Evolutionary conservation across 2,329 filamentous ascomycete species (phyloP).

Genomic region (Zymoseptoria tritici): DNA sequence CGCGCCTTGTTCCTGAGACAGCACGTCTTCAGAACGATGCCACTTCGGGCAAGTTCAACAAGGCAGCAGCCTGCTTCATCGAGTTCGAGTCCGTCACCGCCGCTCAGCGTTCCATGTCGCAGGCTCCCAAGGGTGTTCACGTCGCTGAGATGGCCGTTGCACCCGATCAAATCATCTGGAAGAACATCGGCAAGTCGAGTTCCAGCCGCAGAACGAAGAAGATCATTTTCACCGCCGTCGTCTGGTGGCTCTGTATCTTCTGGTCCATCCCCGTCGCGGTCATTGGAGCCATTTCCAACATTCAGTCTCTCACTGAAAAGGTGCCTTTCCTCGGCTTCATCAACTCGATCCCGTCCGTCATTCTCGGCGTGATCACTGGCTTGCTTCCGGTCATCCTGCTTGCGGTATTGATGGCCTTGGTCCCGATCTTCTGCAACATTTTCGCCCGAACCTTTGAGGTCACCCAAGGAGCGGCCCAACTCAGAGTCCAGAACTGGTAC

Average conservation of each 20-base stretch:
- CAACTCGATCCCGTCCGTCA: slow-evolving; percentile 33
- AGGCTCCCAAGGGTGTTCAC: slow-evolving; percentile 4
- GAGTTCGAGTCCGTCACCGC: slow-evolving; percentile 76
- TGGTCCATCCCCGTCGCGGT: slow-evolving; percentile 40
- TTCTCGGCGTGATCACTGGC: slow-evolving; percentile 41
- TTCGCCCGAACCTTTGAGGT: slow-evolving; percentile 17
- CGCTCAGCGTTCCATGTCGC: slow-evolving; percentile 73
- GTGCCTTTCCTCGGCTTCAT: slow-evolving; percentile 38
- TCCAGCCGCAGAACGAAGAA: slow-evolving; percentile 27
- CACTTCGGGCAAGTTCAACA: slow-evolving; percentile 52
- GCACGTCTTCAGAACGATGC: slow-evolving; percentile 61
- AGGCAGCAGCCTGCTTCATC: slow-evolving; percentile 72
- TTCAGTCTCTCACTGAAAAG: slow-evolving; percentile 34
- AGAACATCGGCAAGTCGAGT: slow-evolving; percentile 34
- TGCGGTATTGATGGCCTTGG: slow-evolving; percentile 37
- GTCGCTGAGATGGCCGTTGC: slow-evolving; percentile 31
- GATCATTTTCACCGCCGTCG: slow-evolving; percentile 32
- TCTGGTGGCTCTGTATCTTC: slow-evolving; percentile 39
- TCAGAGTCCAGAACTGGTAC: slow-evolving; percentile 30
- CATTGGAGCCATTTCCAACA: slow-evolving; percentile 39
- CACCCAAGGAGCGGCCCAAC: slow-evolving; percentile 36
- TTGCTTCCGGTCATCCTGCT: slow-evolving; percentile 36
- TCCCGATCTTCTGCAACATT: slow-evolving; percentile 37
- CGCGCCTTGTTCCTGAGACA: slow-evolving; percentile 64
- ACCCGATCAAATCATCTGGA: slow-evolving; percentile 37